phyloP scores from a whole-genome alignment of 805 yeast genomes.

The Teunomyces panamensis region DNA sequence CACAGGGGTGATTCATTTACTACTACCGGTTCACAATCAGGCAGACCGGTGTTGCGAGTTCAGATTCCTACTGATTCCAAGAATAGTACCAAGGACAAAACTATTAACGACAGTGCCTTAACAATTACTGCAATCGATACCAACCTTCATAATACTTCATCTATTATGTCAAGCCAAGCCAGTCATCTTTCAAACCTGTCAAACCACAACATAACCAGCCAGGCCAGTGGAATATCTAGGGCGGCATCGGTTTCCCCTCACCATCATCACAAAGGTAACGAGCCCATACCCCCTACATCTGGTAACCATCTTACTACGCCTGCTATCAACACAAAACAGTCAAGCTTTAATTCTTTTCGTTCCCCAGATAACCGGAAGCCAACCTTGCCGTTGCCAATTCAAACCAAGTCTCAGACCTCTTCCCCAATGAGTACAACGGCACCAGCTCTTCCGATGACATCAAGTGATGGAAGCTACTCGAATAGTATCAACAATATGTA shows the following conservation, averaged over 20 bases:
- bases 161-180: constrained; percentile 1
- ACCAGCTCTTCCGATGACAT: constrained; percentile 30
- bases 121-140: constrained; percentile 45
- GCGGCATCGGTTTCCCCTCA: constrained; percentile 1
- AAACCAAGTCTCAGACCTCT: constrained; percentile 37
- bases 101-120: constrained; percentile 38
- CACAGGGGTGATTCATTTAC: constrained; percentile 13
- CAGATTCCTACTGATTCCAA: constrained; percentile 57
- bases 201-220: background rate
- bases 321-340: constrained; percentile 17
- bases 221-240: background rate
- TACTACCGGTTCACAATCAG: constrained; percentile 16
- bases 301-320: constrained; percentile 7
- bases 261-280: background rate
- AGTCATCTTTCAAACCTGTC: background rate
- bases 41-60: constrained; percentile 59
- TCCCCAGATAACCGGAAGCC: constrained; percentile 32
- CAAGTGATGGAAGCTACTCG: background rate
- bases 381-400: constrained; percentile 34
- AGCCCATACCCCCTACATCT: background rate
- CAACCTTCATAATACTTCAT: constrained; percentile 6
- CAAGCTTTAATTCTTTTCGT: constrained; percentile 17
- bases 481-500: constrained; percentile 11
- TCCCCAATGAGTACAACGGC: constrained; percentile 40
- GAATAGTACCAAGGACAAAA: constrained; percentile 10